These are phyloP conservation scores for Aspergillus ellipticus DNA, from an alignment of 495 filamentous ascomycete species.

Conservation along the genomic window DNA sequence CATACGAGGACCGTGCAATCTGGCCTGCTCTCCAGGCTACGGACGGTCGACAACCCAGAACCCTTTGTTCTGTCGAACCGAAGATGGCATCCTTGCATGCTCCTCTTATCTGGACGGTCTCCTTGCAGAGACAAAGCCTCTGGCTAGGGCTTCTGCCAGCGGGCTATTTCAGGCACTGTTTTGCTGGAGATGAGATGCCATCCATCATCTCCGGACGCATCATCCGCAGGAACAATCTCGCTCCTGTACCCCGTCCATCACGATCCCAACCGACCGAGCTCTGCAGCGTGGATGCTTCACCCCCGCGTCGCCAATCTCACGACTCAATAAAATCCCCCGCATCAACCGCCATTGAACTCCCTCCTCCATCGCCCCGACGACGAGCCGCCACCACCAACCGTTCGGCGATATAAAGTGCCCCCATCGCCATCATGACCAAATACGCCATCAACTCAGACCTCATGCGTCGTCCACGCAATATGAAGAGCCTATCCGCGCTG, in stretches of 20 bases:
- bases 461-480: neutral
- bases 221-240: neutral
- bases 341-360: neutral
- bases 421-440: neutral
- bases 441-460: neutral
- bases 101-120: neutral
- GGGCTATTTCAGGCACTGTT: neutral
- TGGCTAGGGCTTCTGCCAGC: neutral
- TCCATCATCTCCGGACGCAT: neutral
- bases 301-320: neutral
- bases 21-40: too few relatives aligned
- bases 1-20: too few relatives aligned
- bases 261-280: neutral
- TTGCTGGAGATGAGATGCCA: neutral
- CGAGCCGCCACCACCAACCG: neutral
- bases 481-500: slow-evolving; percentile 7
- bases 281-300: neutral
- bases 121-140: neutral
- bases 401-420: neutral
- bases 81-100: neutral
- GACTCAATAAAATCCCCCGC: neutral
- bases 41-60: neutral
- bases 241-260: neutral
- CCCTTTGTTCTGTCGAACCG: neutral
- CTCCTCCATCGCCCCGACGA: neutral